Conservation (phyloP, 805 yeast species). For the Myxozyma lipomycoides region DNA sequence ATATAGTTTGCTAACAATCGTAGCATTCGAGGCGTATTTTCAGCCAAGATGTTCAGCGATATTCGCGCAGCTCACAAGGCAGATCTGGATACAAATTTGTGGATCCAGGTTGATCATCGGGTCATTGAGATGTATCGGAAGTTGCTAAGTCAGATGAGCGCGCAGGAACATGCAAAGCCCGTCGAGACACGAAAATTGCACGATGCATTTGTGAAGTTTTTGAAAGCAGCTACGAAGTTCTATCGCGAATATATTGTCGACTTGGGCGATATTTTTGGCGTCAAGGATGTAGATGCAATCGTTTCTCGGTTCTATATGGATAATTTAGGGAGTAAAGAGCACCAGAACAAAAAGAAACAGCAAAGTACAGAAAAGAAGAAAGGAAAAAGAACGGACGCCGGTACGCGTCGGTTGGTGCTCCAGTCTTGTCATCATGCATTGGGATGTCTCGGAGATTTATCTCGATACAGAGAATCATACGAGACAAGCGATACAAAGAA, state of each 20-base stretch:
- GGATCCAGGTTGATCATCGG: slow-evolving; percentile 18
- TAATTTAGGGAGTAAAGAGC: not conserved
- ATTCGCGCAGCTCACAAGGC: slow-evolving; percentile 7
- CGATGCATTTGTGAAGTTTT: slow-evolving; percentile 17
- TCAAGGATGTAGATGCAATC: slow-evolving; percentile 15
- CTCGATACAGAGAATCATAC: slow-evolving; percentile 26
- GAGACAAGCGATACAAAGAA: slow-evolving; percentile 8
- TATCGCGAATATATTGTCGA: slow-evolving; percentile 17
- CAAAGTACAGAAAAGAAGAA: not conserved
- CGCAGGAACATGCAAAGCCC: slow-evolving; percentile 9
- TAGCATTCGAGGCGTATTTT: slow-evolving; percentile 15
- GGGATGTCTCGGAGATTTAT: slow-evolving; percentile 28
- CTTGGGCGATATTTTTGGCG: slow-evolving; percentile 10
- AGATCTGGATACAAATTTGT: slow-evolving; percentile 16
- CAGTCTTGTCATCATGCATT: slow-evolving; percentile 22
- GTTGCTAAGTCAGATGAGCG: slow-evolving; percentile 15
- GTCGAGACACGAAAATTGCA: slow-evolving; percentile 23
- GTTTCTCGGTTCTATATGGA: slow-evolving; percentile 12
- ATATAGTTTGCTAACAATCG: not conserved
- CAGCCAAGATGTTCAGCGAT: slow-evolving; percentile 7
- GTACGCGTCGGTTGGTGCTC: slow-evolving; percentile 4
- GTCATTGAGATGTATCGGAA: slow-evolving; percentile 16
- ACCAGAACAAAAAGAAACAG: not conserved
- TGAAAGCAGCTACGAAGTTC: slow-evolving; percentile 16
- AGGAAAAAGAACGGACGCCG: not conserved